Conservation (phyloP, 2,329 filamentous ascomycete species). For the Orbilia brochopaga region DNA sequence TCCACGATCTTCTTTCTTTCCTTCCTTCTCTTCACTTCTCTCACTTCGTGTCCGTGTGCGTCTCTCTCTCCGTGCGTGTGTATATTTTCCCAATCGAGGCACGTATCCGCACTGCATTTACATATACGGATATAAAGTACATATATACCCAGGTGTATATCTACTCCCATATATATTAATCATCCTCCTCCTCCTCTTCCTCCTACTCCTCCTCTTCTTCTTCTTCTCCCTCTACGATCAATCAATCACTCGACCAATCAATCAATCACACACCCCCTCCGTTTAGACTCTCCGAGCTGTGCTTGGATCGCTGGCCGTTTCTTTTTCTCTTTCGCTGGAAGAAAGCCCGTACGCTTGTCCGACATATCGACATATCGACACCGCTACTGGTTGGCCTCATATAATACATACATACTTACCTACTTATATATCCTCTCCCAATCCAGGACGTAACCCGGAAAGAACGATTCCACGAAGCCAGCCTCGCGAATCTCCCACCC, state of each 20-base stretch:
- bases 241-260: no score
- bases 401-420: not conserved
- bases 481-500: no score
- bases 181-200: conserved; percentile 11
- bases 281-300: conserved; percentile 28
- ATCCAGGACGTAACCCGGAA: no score
- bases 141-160: no score
- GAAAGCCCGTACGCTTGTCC: no score
- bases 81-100: no score
- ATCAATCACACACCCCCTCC: conserved; percentile 15
- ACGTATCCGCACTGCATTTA: no score
- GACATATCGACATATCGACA: not conserved
- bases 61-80: no score
- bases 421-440: not conserved
- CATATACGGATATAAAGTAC: not conserved
- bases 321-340: not conserved
- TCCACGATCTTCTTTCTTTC: no score
- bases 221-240: not conserved
- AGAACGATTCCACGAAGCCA: no score
- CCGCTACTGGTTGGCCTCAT: conserved; percentile 34
- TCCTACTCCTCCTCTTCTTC: conserved; percentile 1
- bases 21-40: no score
- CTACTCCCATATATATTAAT: conserved; percentile 7
- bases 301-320: not conserved
- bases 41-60: no score